Base-by-base conservation (phyloP, 768 basidiomycete genomes). In the Mycena rosella region DNA sequence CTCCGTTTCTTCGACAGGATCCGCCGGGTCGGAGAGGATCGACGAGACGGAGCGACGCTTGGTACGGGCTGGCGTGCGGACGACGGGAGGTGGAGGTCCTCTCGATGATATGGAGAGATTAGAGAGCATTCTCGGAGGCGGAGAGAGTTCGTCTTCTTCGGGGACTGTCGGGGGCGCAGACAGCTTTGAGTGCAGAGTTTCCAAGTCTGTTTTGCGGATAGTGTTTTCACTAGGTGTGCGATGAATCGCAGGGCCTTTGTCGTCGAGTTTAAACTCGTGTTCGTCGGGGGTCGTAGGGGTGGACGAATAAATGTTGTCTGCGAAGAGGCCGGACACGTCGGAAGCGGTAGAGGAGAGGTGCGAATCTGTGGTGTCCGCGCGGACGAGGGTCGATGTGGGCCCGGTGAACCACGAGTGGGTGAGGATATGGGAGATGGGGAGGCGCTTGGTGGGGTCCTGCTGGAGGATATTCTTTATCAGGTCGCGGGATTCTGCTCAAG, bases 21-120 rank as follows among this genome's bases (percentile, higher is more conserved):
- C 87, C 13, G 81, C 81, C 13, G 86, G 82, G 56, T 91, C 89
- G 34, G 92, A 93, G 66, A 95, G 82, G 9, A 90, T 91, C 2
- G 96, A 97, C 1, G 96, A 97, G 7, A 98, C 92, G 2, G 96
- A 98, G 26, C 97, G 92, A 5, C 97, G 91, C 77, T 99, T 99
- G 3, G 97, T 99, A 14, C 96, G 89, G 5, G 91, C 95, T 5
- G 97, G 97, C 0, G 97, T 99, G 14, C 96, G 93, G 26, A 89
- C 82, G 5, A 95, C 89, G 70, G 87, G 82, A 0, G 86, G 76
- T 30, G 91, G 89, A 29, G 94, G 87, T 17, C 83, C 76, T 62
- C 83, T 84, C 29, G 74, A 67, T 7, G 58, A 55, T 7, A 74
- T 32, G 63, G 68, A 79, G 17, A 60, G 73, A 64, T 65, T 73